Evolutionary conservation across 1,284 basidiomycete species (phyloP).

Genomic region (Apiotrichum siamense): DNA sequence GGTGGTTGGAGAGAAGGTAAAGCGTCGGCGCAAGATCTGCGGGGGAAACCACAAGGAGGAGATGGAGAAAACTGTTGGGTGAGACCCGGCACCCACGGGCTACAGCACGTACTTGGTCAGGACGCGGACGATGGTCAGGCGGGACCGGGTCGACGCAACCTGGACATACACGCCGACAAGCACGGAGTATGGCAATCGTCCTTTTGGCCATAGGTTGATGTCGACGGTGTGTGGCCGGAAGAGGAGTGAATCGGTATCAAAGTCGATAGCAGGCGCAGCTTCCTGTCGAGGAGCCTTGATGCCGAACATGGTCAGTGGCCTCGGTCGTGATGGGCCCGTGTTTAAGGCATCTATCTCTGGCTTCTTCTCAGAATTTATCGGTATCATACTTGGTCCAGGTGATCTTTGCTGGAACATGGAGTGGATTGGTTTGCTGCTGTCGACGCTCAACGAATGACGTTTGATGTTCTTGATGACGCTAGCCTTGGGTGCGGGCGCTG

Average conservation of each 20-base stretch:
- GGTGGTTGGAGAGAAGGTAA: slow-evolving; percentile 83
- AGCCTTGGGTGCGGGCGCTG: not conserved
- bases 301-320: slow-evolving; percentile 21
- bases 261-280: slow-evolving; percentile 40
- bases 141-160: slow-evolving; percentile 69
- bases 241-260: slow-evolving; percentile 46
- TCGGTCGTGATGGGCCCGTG: slow-evolving; percentile 4
- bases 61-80: slow-evolving; percentile 53
- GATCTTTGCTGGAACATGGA: not conserved
- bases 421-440: not conserved
- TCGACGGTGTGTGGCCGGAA: slow-evolving; percentile 48
- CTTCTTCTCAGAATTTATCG: no score
- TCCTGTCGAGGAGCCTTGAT: slow-evolving; percentile 17
- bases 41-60: slow-evolving; percentile 63
- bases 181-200: slow-evolving; percentile 67
- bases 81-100: not conserved
- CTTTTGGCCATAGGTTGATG: slow-evolving; percentile 45
- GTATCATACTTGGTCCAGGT: no score
- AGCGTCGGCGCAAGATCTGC: slow-evolving; percentile 68
- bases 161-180: slow-evolving; percentile 68
- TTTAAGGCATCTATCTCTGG: not conserved
- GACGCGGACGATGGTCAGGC: slow-evolving; percentile 71
- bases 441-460: not conserved
- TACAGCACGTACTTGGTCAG: slow-evolving; percentile 60
- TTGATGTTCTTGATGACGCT: not conserved